Percentiles rank a stretch among this genome's conserved stretches.
Conservation (phyloP, 345 rosid genomes). For the Isatis tinctoria region DNA sequence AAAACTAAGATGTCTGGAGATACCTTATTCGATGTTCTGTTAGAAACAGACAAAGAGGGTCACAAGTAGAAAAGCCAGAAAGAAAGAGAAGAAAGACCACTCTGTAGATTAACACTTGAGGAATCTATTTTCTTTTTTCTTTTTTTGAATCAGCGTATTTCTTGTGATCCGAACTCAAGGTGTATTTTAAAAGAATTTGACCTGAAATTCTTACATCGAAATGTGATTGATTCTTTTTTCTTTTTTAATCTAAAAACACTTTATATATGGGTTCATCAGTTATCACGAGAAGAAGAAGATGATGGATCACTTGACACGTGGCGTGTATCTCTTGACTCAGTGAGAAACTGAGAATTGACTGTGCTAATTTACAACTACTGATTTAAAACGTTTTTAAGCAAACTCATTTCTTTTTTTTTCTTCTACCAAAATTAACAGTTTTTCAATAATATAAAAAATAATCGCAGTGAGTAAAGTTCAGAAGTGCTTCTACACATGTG, state of each 20-base stretch:
- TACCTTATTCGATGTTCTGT: conserved; percentile 24
- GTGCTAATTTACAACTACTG: not conserved
- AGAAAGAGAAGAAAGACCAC: not conserved
- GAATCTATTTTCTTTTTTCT: conserved; percentile 13
- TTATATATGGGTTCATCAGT: not conserved
- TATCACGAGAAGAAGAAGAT: conserved; percentile 14
- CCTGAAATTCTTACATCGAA: conserved; percentile 3
- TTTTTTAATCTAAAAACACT: not conserved
- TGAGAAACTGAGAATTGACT: conserved; percentile 13
- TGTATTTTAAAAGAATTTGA: not conserved
- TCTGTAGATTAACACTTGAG: not conserved
- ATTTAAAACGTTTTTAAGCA: not conserved
- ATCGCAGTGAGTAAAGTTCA: not conserved
- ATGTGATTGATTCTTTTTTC: not conserved
- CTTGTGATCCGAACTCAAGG: conserved; percentile 28
- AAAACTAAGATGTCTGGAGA: conserved; percentile 29
- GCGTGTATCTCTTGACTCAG: not conserved
- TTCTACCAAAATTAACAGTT: not conserved
- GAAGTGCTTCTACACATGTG: not conserved
- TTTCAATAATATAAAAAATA: not conserved
- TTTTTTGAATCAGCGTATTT: conserved; percentile 13
- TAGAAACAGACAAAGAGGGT: conserved; percentile 29
- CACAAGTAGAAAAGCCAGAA: not conserved
- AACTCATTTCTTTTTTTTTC: not conserved
- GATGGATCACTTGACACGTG: conserved; percentile 22